phyloP scores from a whole-genome alignment of 768 basidiomycete species.

The Mycena metata region DNA sequence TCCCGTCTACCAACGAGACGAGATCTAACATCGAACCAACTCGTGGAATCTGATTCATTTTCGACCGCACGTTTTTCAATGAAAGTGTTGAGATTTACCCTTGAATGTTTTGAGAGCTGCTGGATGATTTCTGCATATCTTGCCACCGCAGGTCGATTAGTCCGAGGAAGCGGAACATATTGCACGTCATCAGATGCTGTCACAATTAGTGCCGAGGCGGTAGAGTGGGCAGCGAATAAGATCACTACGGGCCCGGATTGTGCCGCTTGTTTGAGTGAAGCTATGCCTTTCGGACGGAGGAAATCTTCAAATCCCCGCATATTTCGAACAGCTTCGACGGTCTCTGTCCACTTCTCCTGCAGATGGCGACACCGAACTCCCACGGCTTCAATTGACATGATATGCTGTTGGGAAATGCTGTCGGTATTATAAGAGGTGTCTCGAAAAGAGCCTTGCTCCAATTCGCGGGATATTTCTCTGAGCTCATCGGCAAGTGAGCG shows the following conservation, averaged over 20 bases:
- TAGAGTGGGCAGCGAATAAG: slow-evolving; percentile 24
- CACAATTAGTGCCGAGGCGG: slow-evolving; percentile 29
- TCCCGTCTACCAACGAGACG: slow-evolving; percentile 5
- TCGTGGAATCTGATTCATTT: slow-evolving; percentile 15
- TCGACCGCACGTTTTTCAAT: slow-evolving; percentile 1
- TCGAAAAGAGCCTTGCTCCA: slow-evolving; percentile 28
- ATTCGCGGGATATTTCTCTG: slow-evolving; percentile 3
- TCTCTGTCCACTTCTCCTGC: slow-evolving; percentile 36
- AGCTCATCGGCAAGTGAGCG: not conserved
- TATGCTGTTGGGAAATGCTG: no score
- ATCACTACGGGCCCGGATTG: slow-evolving; percentile 27
- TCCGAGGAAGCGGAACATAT: no score
- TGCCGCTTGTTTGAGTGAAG: not conserved
- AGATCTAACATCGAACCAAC: slow-evolving; percentile 1
- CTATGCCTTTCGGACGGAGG: slow-evolving; percentile 32
- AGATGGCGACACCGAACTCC: slow-evolving; percentile 27
- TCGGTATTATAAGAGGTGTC: not conserved
- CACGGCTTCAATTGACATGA: no score
- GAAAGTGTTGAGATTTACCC: no score
- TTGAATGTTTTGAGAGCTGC: not conserved
- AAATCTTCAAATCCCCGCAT: slow-evolving; percentile 41
- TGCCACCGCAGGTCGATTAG: not conserved
- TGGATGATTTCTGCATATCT: slow-evolving; percentile 10
- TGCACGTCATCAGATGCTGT: not conserved
- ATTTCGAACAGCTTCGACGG: slow-evolving; percentile 31